Evolutionary conservation across 225 moss, liverwort and hornwort species (phyloP).

Genomic region (Anthoceros angustus): DNA sequence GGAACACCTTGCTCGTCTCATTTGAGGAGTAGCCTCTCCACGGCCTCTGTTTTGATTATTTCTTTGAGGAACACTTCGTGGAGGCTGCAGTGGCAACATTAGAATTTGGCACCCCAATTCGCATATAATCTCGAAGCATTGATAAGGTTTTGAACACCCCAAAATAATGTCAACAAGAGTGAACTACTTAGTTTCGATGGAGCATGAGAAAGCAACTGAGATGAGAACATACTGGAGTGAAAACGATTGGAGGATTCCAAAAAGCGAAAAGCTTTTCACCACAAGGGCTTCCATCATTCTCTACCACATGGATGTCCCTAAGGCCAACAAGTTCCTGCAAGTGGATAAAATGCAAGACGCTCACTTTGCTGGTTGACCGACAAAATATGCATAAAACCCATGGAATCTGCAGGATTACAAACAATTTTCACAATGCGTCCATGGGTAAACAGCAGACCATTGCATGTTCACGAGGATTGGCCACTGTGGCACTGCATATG

Average conservation of each 20-base stretch:
- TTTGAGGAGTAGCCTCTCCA: slow-evolving; percentile 27
- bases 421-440: slow-evolving; percentile 3
- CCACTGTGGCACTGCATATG: slow-evolving; percentile 86
- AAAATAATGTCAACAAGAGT: no score
- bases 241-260: slow-evolving; percentile 64
- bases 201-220: background rate
- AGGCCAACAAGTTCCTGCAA: slow-evolving; percentile 65
- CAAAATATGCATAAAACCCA: background rate
- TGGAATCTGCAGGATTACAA: background rate
- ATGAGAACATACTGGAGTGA: slow-evolving; percentile 26
- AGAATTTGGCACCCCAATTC: background rate
- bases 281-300: slow-evolving; percentile 79
- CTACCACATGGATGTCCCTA: slow-evolving; percentile 50
- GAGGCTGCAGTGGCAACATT: background rate
- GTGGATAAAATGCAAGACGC: background rate
- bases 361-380: background rate
- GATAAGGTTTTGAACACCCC: no score
- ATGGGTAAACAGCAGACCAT: slow-evolving; percentile 25
- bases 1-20: slow-evolving; percentile 52
- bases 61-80: slow-evolving; percentile 7
- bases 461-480: slow-evolving; percentile 75
- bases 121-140: no score
- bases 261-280: slow-evolving; percentile 75
- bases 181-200: no score
- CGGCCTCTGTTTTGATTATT: slow-evolving; percentile 35